A percentile compares a stretch with the other conserved stretches of the same genome.
Evolutionary conservation across 108 stramenopile genomes (phyloP).

Genomic region (Nitzschia palea): DNA sequence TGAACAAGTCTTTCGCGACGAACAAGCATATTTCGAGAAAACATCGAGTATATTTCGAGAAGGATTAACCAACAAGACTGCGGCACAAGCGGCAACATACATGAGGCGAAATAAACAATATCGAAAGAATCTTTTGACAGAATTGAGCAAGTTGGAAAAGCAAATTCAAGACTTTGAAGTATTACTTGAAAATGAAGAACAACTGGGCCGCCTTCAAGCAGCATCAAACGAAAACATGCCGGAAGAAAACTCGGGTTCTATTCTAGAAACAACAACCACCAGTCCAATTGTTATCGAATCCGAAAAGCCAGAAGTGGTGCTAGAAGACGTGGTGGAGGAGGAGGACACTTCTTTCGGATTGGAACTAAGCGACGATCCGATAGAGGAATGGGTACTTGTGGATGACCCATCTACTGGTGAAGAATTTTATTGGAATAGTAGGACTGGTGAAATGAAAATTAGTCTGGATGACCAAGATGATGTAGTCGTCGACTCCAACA

Average conservation of each 20-base stretch:
- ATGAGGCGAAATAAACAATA: not conserved
- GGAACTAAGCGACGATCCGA: not conserved
- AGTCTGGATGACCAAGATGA: not conserved
- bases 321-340: not conserved
- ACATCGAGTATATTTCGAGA: not conserved
- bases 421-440: constrained; percentile 3
- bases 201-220: not conserved
- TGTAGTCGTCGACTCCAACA: too few relatives aligned
- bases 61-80: constrained; percentile 8
- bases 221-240: not conserved
- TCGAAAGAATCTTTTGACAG: not conserved
- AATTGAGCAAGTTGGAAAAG: not conserved
- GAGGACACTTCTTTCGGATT: too few relatives aligned
- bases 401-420: constrained; percentile 3
- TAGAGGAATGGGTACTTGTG: constrained; percentile 6
- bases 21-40: not conserved
- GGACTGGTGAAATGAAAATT: constrained; percentile 2
- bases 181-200: not conserved
- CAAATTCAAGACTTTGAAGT: constrained; percentile 12
- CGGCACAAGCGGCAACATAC: not conserved
- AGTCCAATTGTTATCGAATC: too few relatives aligned
- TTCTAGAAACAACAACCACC: too few relatives aligned
- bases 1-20: constrained; percentile 4
- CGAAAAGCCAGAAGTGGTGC: too few relatives aligned
- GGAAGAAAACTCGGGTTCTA: too few relatives aligned